A percentile compares a stretch with the other conserved stretches of the same genome.
Evolutionary conservation across 2,329 filamentous ascomycete species (phyloP).

Genomic region (Colletotrichum gloeosporioides): DNA sequence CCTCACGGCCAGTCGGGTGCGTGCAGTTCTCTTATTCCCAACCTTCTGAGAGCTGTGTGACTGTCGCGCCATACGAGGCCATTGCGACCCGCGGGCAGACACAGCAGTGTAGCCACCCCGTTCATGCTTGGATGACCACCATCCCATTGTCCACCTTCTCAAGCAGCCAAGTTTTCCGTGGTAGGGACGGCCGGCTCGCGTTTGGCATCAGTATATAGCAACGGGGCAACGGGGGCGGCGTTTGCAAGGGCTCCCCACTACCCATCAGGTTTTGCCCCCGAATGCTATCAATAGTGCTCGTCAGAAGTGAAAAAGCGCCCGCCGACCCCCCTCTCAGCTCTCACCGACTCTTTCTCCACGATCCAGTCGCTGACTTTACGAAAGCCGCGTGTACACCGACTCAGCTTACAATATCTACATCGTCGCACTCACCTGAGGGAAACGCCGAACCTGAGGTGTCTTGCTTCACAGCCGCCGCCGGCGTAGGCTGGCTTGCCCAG

Average conservation of each 20-base stretch:
- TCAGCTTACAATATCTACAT: background rate
- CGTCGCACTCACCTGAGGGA: background rate
- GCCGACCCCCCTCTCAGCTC: background rate
- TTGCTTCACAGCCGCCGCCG: background rate
- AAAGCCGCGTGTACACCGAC: background rate
- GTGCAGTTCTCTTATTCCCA: conserved; percentile 8
- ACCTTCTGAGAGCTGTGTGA: conserved; percentile 6
- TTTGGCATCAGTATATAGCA: conserved; percentile 2
- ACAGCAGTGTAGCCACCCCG: conserved; percentile 26
- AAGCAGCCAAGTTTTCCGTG: background rate
- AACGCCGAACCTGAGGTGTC: background rate
- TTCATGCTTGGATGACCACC: background rate
- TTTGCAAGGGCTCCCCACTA: background rate
- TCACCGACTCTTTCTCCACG: background rate
- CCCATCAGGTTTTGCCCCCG: background rate
- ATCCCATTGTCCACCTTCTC: background rate
- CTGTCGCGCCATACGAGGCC: conserved; percentile 37
- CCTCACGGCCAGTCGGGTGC: conserved; percentile 7
- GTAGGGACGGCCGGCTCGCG: background rate
- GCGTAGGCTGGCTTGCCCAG: background rate
- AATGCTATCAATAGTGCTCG: background rate
- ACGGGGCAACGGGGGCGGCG: background rate
- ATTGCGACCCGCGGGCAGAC: conserved; percentile 37
- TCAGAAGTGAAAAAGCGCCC: background rate
- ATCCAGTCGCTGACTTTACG: background rate